Conservation (phyloP, 805 yeast genomes). For the Metschnikowia baotianmanensis region DNA sequence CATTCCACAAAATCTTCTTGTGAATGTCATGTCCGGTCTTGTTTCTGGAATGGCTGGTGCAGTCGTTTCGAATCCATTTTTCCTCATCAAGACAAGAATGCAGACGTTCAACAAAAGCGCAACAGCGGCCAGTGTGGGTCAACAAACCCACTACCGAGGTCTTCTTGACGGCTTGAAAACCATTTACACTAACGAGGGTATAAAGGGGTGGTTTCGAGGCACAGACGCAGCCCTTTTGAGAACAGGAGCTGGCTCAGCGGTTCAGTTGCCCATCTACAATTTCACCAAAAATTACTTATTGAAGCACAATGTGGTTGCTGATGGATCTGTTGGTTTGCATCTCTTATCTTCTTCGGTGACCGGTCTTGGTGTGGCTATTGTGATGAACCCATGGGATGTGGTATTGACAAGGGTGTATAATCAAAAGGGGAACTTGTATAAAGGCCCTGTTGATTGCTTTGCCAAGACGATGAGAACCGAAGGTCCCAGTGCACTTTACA, state of each 20-base stretch:
- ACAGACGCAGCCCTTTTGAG: constrained; percentile 92
- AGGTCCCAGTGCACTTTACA: constrained; percentile 85
- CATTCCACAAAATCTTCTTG: constrained; percentile 40
- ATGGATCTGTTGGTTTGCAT: constrained; percentile 66
- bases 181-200: constrained; percentile 66
- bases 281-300: constrained; percentile 64
- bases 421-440: constrained; percentile 84
- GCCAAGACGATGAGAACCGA: constrained; percentile 77
- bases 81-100: constrained; percentile 92
- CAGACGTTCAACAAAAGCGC: constrained; percentile 73
- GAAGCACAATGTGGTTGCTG: constrained; percentile 49
- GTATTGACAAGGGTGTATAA: constrained; percentile 92
- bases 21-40: constrained; percentile 80
- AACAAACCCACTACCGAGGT: constrained; percentile 83
- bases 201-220: constrained; percentile 81
- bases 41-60: constrained; percentile 89
- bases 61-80: constrained; percentile 84
- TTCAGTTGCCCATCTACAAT: constrained; percentile 89
- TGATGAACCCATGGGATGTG: constrained; percentile 98
- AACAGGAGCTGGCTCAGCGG: constrained; percentile 95
- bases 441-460: constrained; percentile 87
- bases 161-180: constrained; percentile 64
- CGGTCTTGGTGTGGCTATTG: constrained; percentile 90
- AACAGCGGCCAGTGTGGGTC: constrained; percentile 58
- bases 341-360: constrained; percentile 71